Conservation (phyloP, 495 filamentous ascomycete species). For the Penicillium simplicissimum region DNA sequence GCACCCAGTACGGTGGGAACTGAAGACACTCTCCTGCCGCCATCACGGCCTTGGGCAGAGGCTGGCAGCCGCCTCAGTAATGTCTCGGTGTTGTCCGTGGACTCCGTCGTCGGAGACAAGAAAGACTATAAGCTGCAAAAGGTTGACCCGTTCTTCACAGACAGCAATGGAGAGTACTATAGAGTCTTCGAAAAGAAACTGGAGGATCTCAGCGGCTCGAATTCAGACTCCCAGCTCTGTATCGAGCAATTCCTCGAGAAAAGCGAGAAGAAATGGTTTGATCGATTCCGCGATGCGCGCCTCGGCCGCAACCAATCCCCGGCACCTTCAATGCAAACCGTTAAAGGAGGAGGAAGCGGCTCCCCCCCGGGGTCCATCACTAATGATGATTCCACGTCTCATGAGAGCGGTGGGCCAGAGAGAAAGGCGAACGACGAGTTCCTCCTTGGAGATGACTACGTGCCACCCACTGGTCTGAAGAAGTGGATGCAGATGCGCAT, state of each 20-base stretch:
- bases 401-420: conserved; percentile 37
- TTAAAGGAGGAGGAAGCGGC: conserved; percentile 24
- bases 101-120: conserved; percentile 60
- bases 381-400: conserved; percentile 40
- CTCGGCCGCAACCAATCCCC: conserved; percentile 50
- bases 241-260: conserved; percentile 68
- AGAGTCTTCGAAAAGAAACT: conserved; percentile 61
- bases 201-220: conserved; percentile 55
- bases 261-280: conserved; percentile 72
- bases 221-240: conserved; percentile 60
- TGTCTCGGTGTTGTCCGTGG: conserved; percentile 51
- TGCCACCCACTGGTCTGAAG: conserved; percentile 64
- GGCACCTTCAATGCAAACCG: conserved; percentile 42
- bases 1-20: conserved; percentile 42
- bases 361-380: conserved; percentile 41
- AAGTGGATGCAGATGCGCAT: conserved; percentile 52
- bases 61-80: conserved; percentile 43
- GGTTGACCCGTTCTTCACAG: conserved; percentile 71
- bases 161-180: conserved; percentile 64
- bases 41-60: conserved; percentile 35
- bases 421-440: conserved; percentile 52
- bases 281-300: conserved; percentile 60
- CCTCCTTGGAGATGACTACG: conserved; percentile 62
- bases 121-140: conserved; percentile 67
- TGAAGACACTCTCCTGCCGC: conserved; percentile 42